A percentile compares a stretch with the other conserved stretches of the same genome.
Conservation (phyloP, 345 rosid genomes). For the Gossypium longicalyx region DNA sequence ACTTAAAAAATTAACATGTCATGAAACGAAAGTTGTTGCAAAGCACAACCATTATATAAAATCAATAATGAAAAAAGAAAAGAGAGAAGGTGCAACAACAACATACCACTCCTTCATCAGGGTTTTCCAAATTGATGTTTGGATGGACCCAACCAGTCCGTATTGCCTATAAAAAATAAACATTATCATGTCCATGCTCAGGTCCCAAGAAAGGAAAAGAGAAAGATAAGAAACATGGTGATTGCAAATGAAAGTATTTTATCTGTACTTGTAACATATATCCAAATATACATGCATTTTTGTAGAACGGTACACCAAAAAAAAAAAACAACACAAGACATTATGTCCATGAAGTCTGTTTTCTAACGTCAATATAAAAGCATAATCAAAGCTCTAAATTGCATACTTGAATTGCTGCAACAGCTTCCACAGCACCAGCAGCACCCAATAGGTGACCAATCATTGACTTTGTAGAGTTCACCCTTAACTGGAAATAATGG, state of each 20-base stretch:
- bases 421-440: constrained; percentile 92
- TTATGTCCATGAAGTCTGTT: neutral
- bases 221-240: neutral
- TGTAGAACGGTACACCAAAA: neutral
- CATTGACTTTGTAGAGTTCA: constrained; percentile 95
- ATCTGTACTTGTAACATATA: neutral
- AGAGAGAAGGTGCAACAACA: constrained; percentile 16
- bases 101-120: constrained; percentile 77
- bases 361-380: neutral
- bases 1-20: too few relatives aligned
- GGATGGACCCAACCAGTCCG: constrained; percentile 96
- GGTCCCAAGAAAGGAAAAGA: neutral
- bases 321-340: neutral
- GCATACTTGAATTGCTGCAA: constrained; percentile 76
- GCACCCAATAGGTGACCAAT: constrained; percentile 92
- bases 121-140: constrained; percentile 80
- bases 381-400: neutral
- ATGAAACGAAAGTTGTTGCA: too few relatives aligned
- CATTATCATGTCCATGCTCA: constrained; percentile 7
- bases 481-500: constrained; percentile 46
- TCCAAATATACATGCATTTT: neutral
- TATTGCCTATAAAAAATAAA: constrained; percentile 58
- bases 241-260: neutral
- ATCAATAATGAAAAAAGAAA: too few relatives aligned
- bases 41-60: too few relatives aligned